Percentiles rank a stretch among this genome's conserved stretches.
Conservation (phyloP, 73 alveolate species). For the Durusdinium trenchii region DNA sequence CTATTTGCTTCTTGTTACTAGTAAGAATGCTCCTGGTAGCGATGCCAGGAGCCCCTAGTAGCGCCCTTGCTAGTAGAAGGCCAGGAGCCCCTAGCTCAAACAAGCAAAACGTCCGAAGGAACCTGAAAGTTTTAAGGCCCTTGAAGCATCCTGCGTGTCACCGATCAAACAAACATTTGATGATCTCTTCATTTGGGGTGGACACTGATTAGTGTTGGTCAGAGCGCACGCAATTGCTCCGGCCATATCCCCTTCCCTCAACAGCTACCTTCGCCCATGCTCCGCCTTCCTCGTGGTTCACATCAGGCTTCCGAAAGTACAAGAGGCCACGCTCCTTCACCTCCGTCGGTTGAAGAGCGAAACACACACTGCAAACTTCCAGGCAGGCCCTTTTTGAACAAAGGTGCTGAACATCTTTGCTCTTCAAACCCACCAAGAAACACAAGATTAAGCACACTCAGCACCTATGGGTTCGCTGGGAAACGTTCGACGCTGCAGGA, state of each 20-base stretch:
- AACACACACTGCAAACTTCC: not conserved
- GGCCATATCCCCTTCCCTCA: not conserved
- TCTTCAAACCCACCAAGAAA: not conserved
- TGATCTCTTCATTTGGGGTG: not conserved
- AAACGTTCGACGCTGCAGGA: not conserved
- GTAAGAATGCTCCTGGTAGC: no score
- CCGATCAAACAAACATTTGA: no score
- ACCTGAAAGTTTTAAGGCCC: not conserved
- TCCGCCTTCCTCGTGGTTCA: conserved; percentile 61
- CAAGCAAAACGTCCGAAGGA: not conserved
- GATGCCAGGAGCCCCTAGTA: no score
- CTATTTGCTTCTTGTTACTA: no score
- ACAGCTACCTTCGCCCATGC: no score
- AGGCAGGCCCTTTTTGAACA: not conserved
- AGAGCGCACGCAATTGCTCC: not conserved
- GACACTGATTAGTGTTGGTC: not conserved
- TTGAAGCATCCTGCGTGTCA: not conserved
- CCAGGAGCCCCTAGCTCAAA: not conserved
- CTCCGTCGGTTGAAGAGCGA: not conserved
- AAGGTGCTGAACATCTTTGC: not conserved
- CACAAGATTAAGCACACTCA: not conserved
- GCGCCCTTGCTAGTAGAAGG: no score
- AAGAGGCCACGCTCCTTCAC: conserved; percentile 41
- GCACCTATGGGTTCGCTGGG: not conserved
- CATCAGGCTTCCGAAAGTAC: conserved; percentile 70